Evolutionary conservation across 805 yeast genomes (phyloP), one percentile per base, ranked within the genome.

Genomic region (Wickerhamiella alocasiicola): DNA sequence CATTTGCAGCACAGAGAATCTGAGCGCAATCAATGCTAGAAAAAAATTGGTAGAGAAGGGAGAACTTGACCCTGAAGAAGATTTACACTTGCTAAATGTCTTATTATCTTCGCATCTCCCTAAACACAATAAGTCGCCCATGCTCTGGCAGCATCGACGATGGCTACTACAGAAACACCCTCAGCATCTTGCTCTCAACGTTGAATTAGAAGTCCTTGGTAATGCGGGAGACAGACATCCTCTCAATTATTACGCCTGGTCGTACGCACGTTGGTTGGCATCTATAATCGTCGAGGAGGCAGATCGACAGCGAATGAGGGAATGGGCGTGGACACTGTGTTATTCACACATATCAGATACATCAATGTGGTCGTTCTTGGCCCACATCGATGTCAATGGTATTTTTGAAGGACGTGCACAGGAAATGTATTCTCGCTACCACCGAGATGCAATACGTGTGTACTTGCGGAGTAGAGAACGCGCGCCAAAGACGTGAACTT

Each of bases 241-340:
- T 7, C 49, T 61, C 31, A 72, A 70, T 49, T 71, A 71, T 49
- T 71, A 70, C 41, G 72, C 74, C 0, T 62, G 69, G 63, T 50
- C 55, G n/a, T 57, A 62, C 43, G 55, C 67, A 4, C 54, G 67
- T 21, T 55, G 60, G 55, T 39, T 58, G 15, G 35, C 52, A 21
- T 34, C 20, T 29, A 33, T 25, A 18, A 23, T 28, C 15, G 23
- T 18, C 13, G 36, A 5, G 16, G 7, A 6, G 9, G 19, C 26
- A 18, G 12, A 18, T 15, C 9, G 16, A 21, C 3, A 21, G 16
- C 23, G 16, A 3, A 6, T 42, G 16, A n/a, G 27, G 6, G 32
- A 36, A 5, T 41, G 37, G 42, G 36, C 36, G 34, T 48, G 31
- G 42, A 26, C 15, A n/a, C 41, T 49, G n/a, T 47, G 55, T 35